Base-by-base conservation (phyloP, 768 basidiomycete genomes). In the Serendipita indica region DNA sequence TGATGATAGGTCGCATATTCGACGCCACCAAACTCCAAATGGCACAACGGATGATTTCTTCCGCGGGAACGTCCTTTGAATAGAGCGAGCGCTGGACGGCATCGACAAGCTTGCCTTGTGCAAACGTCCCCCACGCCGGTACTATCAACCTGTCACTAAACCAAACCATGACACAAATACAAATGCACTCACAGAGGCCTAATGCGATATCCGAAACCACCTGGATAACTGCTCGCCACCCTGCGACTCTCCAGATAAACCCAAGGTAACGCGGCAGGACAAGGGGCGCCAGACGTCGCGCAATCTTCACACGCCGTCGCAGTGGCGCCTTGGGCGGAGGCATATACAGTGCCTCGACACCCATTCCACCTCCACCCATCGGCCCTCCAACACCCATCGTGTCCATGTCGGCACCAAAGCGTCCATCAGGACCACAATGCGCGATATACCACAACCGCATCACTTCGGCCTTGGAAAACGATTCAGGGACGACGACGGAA, bases 341-440 rank as follows among this genome's bases (percentile, higher is more conserved):
- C 20, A 22, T 18, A 54, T 54, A 27, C n/a, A n/a, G n/a, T n/a
- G n/a, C n/a, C n/a, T n/a, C n/a, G n/a, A n/a, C n/a, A n/a, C n/a
- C n/a, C n/a, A n/a, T n/a, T n/a, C n/a, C n/a, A n/a, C n/a, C n/a
- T n/a, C n/a, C n/a, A n/a, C n/a, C n/a, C n/a, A n/a, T n/a, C n/a
- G n/a, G n/a, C n/a, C n/a, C n/a, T n/a, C n/a, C n/a, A n/a, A n/a
- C n/a, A n/a, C n/a, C n/a, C n/a, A n/a, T n/a, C n/a, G n/a, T n/a
- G n/a, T 3, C 49, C 49, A 30, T 43, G 18, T 43, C 20, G 30
- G 30, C 49, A 30, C 20, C 10, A 27, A 27, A 54, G 30, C 3
- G 30, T 54, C 49, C 49, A n/a, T 54, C 49, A 22, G 49, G 49
- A 7, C 49, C 49, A 54, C 49, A 54, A 54, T 54, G 49, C 20